These are phyloP conservation scores for Cryptosporidium bovis DNA, from an alignment of 169 alveolate genomes.

Conservation along the genomic window DNA sequence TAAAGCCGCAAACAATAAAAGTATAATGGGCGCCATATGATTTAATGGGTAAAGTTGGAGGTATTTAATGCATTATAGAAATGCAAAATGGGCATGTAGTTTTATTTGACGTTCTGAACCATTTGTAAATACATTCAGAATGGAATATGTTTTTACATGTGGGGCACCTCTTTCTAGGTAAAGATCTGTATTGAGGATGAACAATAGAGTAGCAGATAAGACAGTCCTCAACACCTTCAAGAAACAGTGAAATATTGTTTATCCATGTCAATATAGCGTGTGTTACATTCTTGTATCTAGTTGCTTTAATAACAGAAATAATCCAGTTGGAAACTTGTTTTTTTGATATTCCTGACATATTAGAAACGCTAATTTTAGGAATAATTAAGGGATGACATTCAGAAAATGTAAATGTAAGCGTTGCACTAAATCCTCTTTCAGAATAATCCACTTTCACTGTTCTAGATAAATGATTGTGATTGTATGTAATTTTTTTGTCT, in stretches of 20 bases:
- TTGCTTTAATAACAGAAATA: constrained; percentile 53
- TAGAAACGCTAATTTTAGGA: constrained; percentile 50
- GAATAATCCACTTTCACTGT: constrained; percentile 35
- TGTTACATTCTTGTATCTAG: constrained; percentile 29
- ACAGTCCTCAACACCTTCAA: constrained; percentile 76
- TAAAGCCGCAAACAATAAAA: not conserved
- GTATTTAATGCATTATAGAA: constrained; percentile 16
- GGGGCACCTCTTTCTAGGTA: constrained; percentile 75
- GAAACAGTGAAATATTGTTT: constrained; percentile 60
- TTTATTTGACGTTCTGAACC: constrained; percentile 83
- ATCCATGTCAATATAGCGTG: constrained; percentile 65
- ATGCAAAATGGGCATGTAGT: constrained; percentile 84
- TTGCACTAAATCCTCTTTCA: constrained; percentile 42
- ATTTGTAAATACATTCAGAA: constrained; percentile 82
- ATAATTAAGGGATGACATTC: constrained; percentile 48
- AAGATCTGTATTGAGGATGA: constrained; percentile 77
- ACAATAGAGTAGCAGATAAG: constrained; percentile 77
- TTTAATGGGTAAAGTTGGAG: not conserved
- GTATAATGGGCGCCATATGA: not conserved
- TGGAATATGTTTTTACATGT: constrained; percentile 79
- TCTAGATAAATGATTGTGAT: constrained; percentile 39
- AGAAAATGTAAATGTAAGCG: constrained; percentile 47
- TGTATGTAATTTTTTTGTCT: constrained; percentile 24
- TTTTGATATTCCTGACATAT: constrained; percentile 43
- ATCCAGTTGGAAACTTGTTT: constrained; percentile 62